Conservation (phyloP, 1,139 yeast species). For the Kazachstania sp. region DNA sequence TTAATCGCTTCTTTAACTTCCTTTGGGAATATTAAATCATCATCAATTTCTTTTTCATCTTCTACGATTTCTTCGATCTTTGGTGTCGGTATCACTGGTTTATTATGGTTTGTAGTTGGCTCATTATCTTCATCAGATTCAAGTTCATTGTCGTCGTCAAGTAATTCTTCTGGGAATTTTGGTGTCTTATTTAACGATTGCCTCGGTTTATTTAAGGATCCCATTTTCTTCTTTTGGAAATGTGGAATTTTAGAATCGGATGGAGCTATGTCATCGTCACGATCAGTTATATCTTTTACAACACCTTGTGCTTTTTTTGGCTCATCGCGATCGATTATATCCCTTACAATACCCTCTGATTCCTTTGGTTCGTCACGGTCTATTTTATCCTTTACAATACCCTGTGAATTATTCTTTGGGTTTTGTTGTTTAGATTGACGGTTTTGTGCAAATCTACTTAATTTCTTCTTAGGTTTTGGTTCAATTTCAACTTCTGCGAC, state of each 20-base stretch:
- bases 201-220: conserved; percentile 6
- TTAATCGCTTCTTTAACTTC: conserved; percentile 12
- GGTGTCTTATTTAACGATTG: background rate
- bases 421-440: background rate
- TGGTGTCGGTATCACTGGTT: background rate
- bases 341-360: background rate
- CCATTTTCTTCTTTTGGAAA: conserved; percentile 4
- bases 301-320: background rate
- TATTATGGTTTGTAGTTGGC: background rate
- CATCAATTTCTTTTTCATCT: background rate
- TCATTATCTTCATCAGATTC: conserved; percentile 3
- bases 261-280: background rate
- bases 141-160: background rate
- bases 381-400: background rate
- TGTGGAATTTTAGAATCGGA: background rate
- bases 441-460: conserved; percentile 3
- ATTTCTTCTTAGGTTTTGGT: conserved; percentile 1
- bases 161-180: conserved; percentile 6
- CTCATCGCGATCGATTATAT: conserved; percentile 1
- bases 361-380: conserved; percentile 2
- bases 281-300: background rate
- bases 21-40: conserved; percentile 10
- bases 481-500: background rate
- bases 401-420: background rate
- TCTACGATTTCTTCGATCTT: background rate